Percentiles rank a stretch among this genome's conserved stretches.
Evolutionary conservation across 2,329 filamentous ascomycete genomes (phyloP).

Genomic region (Emmonsiellopsis sp.): DNA sequence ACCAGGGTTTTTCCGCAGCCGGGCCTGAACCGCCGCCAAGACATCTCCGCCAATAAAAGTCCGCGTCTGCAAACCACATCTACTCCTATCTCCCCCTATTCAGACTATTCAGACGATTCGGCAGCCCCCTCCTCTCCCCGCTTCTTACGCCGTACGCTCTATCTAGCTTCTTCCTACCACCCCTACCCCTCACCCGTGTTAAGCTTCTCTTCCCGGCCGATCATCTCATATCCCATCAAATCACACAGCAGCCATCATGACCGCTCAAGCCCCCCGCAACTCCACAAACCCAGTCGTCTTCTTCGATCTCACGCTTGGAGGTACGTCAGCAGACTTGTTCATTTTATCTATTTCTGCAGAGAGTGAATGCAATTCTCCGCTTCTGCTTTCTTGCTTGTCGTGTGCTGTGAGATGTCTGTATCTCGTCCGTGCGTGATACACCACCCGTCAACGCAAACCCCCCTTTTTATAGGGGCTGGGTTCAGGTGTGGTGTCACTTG

Average conservation of each 20-base stretch:
- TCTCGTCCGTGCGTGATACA: background rate
- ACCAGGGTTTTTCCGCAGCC: too few species aligned
- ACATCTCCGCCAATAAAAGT: too few species aligned
- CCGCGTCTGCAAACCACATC: too few species aligned
- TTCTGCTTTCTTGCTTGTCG: background rate
- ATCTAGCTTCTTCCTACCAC: too few species aligned
- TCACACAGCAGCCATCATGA: background rate
- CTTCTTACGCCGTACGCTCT: too few species aligned
- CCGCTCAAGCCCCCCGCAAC: slow-evolving; percentile 5
- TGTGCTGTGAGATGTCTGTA: background rate
- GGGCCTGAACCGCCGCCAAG: too few species aligned
- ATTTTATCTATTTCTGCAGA: background rate
- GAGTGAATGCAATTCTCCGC: background rate
- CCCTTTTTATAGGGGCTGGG: background rate
- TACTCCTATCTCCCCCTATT: too few species aligned
- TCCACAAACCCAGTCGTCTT: slow-evolving; percentile 37
- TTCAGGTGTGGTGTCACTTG: too few species aligned
- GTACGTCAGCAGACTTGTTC: slow-evolving; percentile 22
- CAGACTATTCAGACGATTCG: too few species aligned
- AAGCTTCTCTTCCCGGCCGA: background rate
- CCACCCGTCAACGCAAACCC: background rate
- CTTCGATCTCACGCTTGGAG: slow-evolving; percentile 39
- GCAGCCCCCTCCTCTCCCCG: too few species aligned
- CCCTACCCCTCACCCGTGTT: too few species aligned
- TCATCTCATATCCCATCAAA: background rate